These are phyloP conservation scores for Nasturtium officinale DNA, from an alignment of 345 rosid genomes.

Conservation along the genomic window DNA sequence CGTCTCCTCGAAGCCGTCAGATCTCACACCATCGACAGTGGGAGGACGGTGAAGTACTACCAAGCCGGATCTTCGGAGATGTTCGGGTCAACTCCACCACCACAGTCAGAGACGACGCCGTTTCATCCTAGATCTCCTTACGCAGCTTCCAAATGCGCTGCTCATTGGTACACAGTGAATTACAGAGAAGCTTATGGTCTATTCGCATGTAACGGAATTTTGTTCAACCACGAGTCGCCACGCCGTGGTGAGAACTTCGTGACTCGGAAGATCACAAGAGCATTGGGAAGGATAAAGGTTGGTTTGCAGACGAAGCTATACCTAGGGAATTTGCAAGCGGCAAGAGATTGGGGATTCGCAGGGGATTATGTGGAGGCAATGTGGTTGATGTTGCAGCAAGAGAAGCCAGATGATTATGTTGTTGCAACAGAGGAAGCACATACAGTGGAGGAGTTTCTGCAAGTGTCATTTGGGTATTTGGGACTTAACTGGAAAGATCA, in stretches of 20 bases:
- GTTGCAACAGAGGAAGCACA: conserved; percentile 96
- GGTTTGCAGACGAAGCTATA: conserved; percentile 85
- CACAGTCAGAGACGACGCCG: conserved; percentile 76
- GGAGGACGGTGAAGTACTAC: conserved; percentile 69
- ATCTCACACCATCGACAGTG: conserved; percentile 75
- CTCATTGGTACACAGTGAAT: conserved; percentile 98
- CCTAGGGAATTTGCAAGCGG: conserved; percentile 81
- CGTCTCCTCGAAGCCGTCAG: conserved; percentile 90
- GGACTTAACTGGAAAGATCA: conserved; percentile 61
- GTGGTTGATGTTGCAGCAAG: conserved; percentile 99
- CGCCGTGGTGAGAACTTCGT: conserved; percentile 93
- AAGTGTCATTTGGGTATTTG: conserved; percentile 77
- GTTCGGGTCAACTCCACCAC: conserved; percentile 96
- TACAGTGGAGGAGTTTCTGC: conserved; percentile 85
- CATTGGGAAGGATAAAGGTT: conserved; percentile 81
- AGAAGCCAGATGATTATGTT: conserved; percentile 88
- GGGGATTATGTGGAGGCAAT: conserved; percentile 98
- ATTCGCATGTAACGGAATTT: conserved; percentile 86
- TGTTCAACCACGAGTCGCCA: conserved; percentile 94
- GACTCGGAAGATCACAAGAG: conserved; percentile 92
- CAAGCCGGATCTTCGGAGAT: conserved; percentile 97
- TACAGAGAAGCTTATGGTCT: conserved; percentile 90
- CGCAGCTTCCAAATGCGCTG: conserved; percentile 92
- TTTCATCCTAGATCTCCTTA: conserved; percentile 98
- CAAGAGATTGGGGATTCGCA: conserved; percentile 96